Evolutionary conservation across 345 rosid species (phyloP).

Genomic region (Pugionium cornutum): DNA sequence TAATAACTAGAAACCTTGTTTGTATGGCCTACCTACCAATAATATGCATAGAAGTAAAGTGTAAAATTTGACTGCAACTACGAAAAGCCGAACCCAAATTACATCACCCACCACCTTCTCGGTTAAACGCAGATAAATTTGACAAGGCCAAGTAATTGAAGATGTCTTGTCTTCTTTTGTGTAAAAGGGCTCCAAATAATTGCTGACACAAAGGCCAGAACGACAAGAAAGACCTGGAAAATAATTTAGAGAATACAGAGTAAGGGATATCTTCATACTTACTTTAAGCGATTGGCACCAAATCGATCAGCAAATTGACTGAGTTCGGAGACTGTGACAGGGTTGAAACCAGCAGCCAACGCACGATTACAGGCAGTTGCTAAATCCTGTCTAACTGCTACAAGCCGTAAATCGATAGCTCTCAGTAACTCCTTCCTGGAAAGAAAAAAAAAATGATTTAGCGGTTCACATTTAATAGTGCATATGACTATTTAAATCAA

Average conservation of each 20-base stretch:
- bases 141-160: not conserved
- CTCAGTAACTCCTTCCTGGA: slow-evolving; percentile 90
- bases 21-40: no score
- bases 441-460: slow-evolving; percentile 13
- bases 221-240: not conserved
- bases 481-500: no score
- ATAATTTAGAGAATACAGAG: slow-evolving; percentile 3
- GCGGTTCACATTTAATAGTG: slow-evolving; percentile 2
- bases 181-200: slow-evolving; percentile 2
- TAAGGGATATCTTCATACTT: slow-evolving; percentile 46
- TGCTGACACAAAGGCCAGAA: slow-evolving; percentile 23
- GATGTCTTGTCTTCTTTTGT: slow-evolving; percentile 26
- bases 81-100: no score
- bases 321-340: slow-evolving; percentile 66
- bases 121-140: no score
- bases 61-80: no score
- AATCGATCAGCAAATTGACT: slow-evolving; percentile 77
- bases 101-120: no score
- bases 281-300: slow-evolving; percentile 90
- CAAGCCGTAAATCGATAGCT: slow-evolving; percentile 91
- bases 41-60: no score
- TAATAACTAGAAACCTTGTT: no score
- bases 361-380: slow-evolving; percentile 74
- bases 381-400: slow-evolving; percentile 80
- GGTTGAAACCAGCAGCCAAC: slow-evolving; percentile 83